Percentiles rank a stretch among this genome's conserved stretches.
Conservation (phyloP, 2,329 filamentous ascomycete genomes). For the Curvularia eragrostidis region DNA sequence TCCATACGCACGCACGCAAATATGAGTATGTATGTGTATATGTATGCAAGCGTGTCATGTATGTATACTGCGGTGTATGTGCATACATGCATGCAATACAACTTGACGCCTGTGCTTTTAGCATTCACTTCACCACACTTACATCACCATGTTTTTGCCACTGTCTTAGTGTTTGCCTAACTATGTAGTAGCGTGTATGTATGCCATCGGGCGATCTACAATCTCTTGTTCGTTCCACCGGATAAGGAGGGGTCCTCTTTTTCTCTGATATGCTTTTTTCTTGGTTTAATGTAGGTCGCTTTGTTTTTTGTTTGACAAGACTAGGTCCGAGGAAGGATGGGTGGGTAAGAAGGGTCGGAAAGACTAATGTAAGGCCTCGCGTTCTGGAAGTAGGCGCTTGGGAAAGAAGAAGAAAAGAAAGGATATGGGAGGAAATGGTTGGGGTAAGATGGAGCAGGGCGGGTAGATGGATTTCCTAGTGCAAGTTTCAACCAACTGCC, state of each 20-base stretch:
- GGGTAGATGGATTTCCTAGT: neutral
- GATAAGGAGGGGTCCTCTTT: neutral
- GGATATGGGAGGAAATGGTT: neutral
- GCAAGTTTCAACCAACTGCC: neutral
- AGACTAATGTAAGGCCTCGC: neutral
- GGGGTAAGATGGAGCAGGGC: neutral
- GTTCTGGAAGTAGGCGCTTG: neutral
- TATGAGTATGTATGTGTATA: neutral
- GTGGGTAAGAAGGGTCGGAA: neutral
- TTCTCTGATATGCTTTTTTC: neutral
- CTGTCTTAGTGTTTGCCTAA: too few relatives aligned
- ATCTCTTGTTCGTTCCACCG: neutral
- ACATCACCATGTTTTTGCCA: too few relatives aligned
- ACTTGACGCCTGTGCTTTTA: too few relatives aligned
- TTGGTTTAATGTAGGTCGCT: too few relatives aligned
- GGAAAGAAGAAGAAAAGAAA: neutral
- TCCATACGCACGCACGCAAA: neutral
- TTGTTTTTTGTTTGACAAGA: too few relatives aligned
- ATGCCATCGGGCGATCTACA: neutral
- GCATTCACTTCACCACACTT: too few relatives aligned
- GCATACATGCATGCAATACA: too few relatives aligned
- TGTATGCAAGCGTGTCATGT: neutral
- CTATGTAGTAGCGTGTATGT: too few relatives aligned
- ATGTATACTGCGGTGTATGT: too few relatives aligned
- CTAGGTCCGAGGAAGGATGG: neutral